These are phyloP conservation scores for Daldinia vernicosa DNA, from an alignment of 495 filamentous ascomycete genomes.

Conservation along the genomic window DNA sequence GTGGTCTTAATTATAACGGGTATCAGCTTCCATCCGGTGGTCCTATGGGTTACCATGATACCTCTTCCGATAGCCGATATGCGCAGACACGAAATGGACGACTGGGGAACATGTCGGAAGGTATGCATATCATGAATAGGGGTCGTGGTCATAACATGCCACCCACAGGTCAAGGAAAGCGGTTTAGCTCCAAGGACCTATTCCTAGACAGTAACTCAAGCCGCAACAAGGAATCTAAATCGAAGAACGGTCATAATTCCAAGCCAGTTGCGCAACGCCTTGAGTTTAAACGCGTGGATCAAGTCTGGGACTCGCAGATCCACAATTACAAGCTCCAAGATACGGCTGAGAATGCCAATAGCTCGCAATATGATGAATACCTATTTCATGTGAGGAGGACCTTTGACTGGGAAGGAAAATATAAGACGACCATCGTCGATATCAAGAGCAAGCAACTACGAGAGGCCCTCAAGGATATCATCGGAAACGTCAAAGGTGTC, in stretches of 20 bases:
- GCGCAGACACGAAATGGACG: conserved; percentile 3
- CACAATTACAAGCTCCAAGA: conserved; percentile 87
- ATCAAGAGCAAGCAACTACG: conserved; percentile 85
- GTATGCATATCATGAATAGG: not conserved
- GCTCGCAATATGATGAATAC: conserved; percentile 83
- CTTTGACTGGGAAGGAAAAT: conserved; percentile 91
- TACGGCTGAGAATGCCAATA: conserved; percentile 74
- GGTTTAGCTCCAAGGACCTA: conserved; percentile 22
- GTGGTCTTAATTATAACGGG: not conserved
- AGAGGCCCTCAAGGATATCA: conserved; percentile 74
- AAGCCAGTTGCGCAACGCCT: conserved; percentile 66
- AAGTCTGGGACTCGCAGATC: conserved; percentile 80
- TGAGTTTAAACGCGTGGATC: conserved; percentile 87
- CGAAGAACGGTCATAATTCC: conserved; percentile 59
- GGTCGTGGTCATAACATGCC: conserved; percentile 1
- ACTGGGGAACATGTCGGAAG: not conserved
- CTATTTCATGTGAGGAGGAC: conserved; percentile 86
- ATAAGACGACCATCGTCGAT: conserved; percentile 77
- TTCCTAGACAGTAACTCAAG: conserved; percentile 12
- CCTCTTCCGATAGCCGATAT: too few species aligned
- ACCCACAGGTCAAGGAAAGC: conserved; percentile 22
- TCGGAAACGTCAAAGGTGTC: conserved; percentile 84
- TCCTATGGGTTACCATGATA: not conserved
- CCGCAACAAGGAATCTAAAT: conserved; percentile 49
- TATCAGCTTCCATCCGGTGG: not conserved